Evolutionary conservation across 2,329 filamentous ascomycete genomes (phyloP).

Genomic region (Trichophyton benhamiae): DNA sequence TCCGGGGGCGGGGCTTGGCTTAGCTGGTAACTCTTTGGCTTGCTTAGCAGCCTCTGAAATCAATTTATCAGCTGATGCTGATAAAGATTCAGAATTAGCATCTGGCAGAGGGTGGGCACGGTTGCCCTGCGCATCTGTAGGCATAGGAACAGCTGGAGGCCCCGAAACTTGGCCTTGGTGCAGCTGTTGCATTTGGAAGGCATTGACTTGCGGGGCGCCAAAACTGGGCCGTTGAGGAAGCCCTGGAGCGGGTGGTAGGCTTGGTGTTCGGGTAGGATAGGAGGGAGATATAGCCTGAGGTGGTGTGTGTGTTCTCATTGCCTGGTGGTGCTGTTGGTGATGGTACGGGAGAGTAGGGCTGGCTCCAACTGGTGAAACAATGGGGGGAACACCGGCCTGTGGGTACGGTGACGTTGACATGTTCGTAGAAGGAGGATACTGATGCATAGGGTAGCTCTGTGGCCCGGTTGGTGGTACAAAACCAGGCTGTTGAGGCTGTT

Average conservation of each 20-base stretch:
- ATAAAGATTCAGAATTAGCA: constrained; percentile 23
- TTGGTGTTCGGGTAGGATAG: constrained; percentile 36
- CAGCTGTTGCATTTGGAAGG: constrained; percentile 45
- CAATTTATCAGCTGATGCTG: constrained; percentile 40
- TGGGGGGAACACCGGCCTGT: constrained; percentile 18
- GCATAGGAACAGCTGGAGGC: constrained; percentile 19
- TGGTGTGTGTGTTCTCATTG: constrained; percentile 32
- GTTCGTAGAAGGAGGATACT: constrained; percentile 23
- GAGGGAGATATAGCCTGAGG: constrained; percentile 27
- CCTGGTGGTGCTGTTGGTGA: constrained; percentile 33
- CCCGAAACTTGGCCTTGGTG: constrained; percentile 39
- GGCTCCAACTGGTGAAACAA: constrained; percentile 25
- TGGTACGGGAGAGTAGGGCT: constrained; percentile 28
- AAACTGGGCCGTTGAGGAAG: constrained; percentile 51
- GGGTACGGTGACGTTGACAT: constrained; percentile 24
- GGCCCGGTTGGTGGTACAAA: constrained; percentile 26
- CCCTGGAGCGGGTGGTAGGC: constrained; percentile 43
- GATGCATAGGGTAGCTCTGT: constrained; percentile 23
- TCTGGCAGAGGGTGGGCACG: constrained; percentile 17
- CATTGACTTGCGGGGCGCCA: constrained; percentile 41
- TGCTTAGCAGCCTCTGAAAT: constrained; percentile 39
- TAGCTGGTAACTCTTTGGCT: constrained; percentile 29
- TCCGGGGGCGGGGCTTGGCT: constrained; percentile 20
- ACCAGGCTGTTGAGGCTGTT: constrained; percentile 11
- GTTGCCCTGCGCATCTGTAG: constrained; percentile 13